These are phyloP conservation scores for Endothia cerciana DNA, from an alignment of 2,329 filamentous ascomycete genomes.

Conservation along the genomic window DNA sequence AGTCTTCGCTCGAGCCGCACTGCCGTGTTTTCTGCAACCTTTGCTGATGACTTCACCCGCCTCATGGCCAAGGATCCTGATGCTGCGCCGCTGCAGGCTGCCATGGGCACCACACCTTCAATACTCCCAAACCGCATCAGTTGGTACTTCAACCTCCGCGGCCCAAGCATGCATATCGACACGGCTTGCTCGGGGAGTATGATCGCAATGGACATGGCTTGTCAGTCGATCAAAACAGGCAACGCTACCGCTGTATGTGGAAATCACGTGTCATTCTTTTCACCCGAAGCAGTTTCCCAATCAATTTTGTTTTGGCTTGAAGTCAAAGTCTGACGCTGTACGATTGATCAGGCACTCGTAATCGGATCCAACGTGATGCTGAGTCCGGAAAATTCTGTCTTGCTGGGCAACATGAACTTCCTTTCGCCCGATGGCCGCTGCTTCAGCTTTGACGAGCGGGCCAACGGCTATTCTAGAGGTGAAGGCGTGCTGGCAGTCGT, in stretches of 20 bases:
- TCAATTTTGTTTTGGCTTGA: too few species aligned
- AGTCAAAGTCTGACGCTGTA: too few species aligned
- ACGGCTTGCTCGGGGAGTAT: conserved; percentile 42
- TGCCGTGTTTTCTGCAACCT: conserved; percentile 43
- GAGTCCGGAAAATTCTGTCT: conserved; percentile 25
- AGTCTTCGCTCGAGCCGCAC: conserved; percentile 37
- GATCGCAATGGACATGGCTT: conserved; percentile 20
- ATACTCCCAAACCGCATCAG: conserved; percentile 45
- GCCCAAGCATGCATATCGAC: conserved; percentile 43
- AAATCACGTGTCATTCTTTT: too few species aligned
- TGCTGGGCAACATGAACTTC: conserved; percentile 28
- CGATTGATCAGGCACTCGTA: conserved; percentile 21
- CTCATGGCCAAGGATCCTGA: conserved; percentile 42
- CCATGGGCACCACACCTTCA: background rate
- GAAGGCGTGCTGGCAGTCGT: conserved; percentile 41
- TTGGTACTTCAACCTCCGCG: conserved; percentile 45
- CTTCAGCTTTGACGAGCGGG: conserved; percentile 39
- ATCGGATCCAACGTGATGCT: conserved; percentile 28
- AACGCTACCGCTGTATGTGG: background rate
- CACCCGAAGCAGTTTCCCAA: too few species aligned
- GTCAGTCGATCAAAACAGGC: conserved; percentile 9
- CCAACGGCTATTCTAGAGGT: conserved; percentile 40
- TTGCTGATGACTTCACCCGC: conserved; percentile 42
- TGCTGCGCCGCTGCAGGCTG: conserved; percentile 28
- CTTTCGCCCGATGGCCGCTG: conserved; percentile 39